Evolutionary conservation across 306 rosid species (phyloP).

Genomic region (Sechiopsis laciniata): DNA sequence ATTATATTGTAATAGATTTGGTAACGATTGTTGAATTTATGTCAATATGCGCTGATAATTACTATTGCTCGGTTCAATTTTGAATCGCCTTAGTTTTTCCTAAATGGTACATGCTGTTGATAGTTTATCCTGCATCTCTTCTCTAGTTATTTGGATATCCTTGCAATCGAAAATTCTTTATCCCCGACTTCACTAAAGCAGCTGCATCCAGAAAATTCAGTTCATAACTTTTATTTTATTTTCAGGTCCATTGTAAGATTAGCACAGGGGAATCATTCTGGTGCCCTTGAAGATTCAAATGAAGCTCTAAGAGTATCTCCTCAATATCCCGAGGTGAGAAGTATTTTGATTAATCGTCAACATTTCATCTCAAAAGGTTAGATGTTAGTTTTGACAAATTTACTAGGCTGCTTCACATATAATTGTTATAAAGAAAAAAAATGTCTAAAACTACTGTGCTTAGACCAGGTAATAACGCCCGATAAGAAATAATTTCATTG

Average conservation of each 20-base stretch:
- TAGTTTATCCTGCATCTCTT: conserved; percentile 1
- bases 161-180: background rate
- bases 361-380: conserved; percentile 13
- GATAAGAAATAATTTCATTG: too few species aligned
- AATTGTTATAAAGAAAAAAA: background rate
- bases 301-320: conserved; percentile 64
- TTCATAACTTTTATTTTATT: background rate
- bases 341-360: background rate
- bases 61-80: background rate
- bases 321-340: conserved; percentile 55
- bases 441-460: background rate
- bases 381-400: background rate
- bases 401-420: background rate
- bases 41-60: background rate
- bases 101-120: background rate
- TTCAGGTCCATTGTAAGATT: conserved; percentile 68
- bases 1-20: background rate
- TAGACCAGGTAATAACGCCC: background rate
- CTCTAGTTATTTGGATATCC: background rate
- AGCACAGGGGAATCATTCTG: conserved; percentile 52
- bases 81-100: background rate
- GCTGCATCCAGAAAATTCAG: background rate
- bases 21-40: background rate
- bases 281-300: conserved; percentile 65
- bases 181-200: background rate